Conservation (phyloP, 805 yeast species). For the Cephaloascus fragrans region DNA sequence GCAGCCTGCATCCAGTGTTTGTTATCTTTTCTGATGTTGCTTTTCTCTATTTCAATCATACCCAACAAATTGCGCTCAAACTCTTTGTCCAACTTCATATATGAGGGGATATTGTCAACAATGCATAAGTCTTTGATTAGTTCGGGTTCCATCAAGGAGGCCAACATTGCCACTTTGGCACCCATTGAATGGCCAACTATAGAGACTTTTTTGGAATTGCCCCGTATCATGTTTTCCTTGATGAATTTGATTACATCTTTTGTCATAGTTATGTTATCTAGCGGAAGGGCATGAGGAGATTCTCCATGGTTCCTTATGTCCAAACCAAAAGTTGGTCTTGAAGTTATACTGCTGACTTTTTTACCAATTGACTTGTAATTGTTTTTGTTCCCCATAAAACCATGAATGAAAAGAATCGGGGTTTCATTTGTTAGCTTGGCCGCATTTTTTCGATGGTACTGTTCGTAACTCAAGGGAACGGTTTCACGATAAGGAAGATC, state of each 20-base stretch:
- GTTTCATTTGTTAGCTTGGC: neutral
- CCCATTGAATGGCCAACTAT: conserved; percentile 54
- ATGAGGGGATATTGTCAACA: conserved; percentile 38
- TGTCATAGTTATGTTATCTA: conserved; percentile 32
- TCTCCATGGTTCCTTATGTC: conserved; percentile 53
- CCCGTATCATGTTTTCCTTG: conserved; percentile 11
- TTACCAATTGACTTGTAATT: conserved; percentile 31
- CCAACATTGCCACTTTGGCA: conserved; percentile 44
- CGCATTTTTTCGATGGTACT: neutral
- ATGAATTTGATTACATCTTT: conserved; percentile 29
- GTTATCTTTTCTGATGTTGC: conserved; percentile 11
- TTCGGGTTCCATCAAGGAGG: conserved; percentile 29
- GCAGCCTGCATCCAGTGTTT: conserved; percentile 17
- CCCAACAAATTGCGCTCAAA: conserved; percentile 27
- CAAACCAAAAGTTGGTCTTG: conserved; percentile 26
- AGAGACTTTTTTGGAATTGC: conserved; percentile 19
- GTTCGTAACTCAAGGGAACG: neutral
- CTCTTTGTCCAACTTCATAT: conserved; percentile 20
- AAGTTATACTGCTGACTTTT: conserved; percentile 17
- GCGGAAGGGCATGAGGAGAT: conserved; percentile 32
- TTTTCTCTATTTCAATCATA: conserved; percentile 23
- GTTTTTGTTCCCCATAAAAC: conserved; percentile 40
- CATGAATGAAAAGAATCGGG: conserved; percentile 43
- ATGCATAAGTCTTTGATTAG: conserved; percentile 30
- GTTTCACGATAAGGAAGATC: no score